Conservation (phyloP, 2,329 filamentous ascomycete species). For the Paracamarosporium sp. region DNA sequence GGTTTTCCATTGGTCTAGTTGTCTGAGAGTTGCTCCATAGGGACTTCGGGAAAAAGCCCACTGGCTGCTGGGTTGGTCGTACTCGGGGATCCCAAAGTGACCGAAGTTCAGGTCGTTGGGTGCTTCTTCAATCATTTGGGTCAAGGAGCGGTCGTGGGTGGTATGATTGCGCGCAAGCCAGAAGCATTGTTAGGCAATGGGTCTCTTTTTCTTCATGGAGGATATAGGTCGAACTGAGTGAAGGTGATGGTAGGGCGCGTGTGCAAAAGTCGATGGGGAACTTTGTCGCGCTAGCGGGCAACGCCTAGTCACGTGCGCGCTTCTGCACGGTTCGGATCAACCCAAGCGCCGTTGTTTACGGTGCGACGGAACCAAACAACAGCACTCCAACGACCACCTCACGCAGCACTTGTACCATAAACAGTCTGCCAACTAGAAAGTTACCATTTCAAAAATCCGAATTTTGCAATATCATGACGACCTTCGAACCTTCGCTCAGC, state of each 20-base stretch:
- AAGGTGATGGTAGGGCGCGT: neutral
- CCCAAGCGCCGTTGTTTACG: constrained; percentile 33
- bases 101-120: constrained; percentile 60
- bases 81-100: constrained; percentile 59
- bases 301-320: constrained; percentile 37
- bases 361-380: constrained; percentile 35
- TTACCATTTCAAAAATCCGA: neutral
- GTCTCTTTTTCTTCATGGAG: neutral
- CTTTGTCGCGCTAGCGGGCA: constrained; percentile 26
- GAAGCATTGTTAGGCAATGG: constrained; percentile 32
- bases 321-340: constrained; percentile 16
- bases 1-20: constrained; percentile 30
- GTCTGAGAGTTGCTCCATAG: constrained; percentile 26
- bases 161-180: constrained; percentile 8
- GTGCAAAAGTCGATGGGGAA: constrained; percentile 20
- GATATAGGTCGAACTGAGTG: neutral
- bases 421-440: neutral
- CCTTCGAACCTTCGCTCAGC: constrained; percentile 74
- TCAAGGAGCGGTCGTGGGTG: constrained; percentile 34
- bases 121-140: constrained; percentile 64
- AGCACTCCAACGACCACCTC: constrained; percentile 23
- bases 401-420: constrained; percentile 8
- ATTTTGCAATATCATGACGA: constrained; percentile 58
- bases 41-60: constrained; percentile 58
- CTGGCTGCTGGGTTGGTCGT: constrained; percentile 53